phyloP scores from a whole-genome alignment of 306 rosid species.

The Pueraria montana region DNA sequence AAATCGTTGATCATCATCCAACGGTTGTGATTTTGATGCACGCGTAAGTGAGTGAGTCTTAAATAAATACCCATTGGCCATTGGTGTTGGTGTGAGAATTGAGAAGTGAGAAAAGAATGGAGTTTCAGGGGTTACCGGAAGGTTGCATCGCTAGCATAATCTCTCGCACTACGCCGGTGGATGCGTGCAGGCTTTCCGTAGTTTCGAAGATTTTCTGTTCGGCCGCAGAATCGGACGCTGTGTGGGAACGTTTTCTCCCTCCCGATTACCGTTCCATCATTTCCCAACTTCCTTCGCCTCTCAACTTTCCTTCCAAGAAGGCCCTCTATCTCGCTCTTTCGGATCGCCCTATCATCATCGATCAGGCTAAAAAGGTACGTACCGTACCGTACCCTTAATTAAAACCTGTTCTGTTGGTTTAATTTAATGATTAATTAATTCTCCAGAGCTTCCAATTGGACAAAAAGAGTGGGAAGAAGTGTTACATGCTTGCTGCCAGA shows the following conservation, averaged over 20 bases:
- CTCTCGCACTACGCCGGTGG: conserved; percentile 16
- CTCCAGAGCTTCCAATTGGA: conserved; percentile 58
- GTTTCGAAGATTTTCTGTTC: conserved; percentile 36
- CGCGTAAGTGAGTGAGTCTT: no score
- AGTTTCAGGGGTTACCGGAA: conserved; percentile 27
- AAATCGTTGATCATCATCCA: background rate
- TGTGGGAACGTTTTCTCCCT: conserved; percentile 45
- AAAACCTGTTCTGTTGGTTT: background rate
- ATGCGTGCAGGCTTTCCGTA: background rate
- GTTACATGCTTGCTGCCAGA: conserved; percentile 61
- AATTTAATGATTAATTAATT: background rate
- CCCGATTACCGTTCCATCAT: conserved; percentile 21
- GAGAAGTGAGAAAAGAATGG: background rate
- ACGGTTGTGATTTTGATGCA: background rate
- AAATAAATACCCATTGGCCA: no score
- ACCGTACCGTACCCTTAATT: no score
- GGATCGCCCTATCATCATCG: conserved; percentile 39
- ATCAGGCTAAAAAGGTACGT: conserved; percentile 22
- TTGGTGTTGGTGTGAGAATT: background rate
- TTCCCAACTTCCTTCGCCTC: conserved; percentile 10
- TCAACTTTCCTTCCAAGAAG: conserved; percentile 30
- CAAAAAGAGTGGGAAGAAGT: conserved; percentile 55
- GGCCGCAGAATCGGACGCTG: conserved; percentile 37
- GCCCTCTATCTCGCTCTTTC: conserved; percentile 42
- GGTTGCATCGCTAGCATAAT: conserved; percentile 32